Percentiles rank a stretch among this genome's conserved stretches.
Evolutionary conservation across 768 basidiomycete genomes (phyloP).

Genomic region (Lentinula raphanica): DNA sequence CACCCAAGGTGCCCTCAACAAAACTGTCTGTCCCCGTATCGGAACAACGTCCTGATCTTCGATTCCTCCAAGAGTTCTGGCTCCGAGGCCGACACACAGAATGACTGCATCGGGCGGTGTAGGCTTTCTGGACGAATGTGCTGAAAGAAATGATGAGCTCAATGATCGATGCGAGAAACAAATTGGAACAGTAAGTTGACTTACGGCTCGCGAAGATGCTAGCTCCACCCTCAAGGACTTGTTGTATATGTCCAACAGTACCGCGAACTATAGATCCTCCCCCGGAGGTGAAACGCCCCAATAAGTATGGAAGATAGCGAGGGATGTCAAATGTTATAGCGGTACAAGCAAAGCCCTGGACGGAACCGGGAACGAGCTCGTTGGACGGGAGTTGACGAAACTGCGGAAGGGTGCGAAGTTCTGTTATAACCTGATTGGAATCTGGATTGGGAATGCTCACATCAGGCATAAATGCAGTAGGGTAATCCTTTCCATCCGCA

Average conservation of each 20-base stretch:
- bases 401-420: constrained; percentile 19
- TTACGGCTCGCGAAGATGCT: constrained; percentile 24
- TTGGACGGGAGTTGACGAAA: constrained; percentile 29
- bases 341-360: constrained; percentile 52
- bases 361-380: constrained; percentile 28
- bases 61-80: constrained; percentile 72
- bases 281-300: constrained; percentile 51
- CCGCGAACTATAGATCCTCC: constrained; percentile 63
- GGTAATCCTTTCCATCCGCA: constrained; percentile 23
- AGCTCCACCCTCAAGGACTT: constrained; percentile 61
- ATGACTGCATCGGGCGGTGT: constrained; percentile 51
- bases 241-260: constrained; percentile 61
- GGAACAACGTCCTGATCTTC: constrained; percentile 74
- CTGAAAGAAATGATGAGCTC: background rate
- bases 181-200: background rate
- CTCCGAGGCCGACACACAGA: constrained; percentile 70
- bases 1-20: constrained; percentile 67
- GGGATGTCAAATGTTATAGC: constrained; percentile 71
- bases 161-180: too few relatives aligned
- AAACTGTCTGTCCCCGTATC: constrained; percentile 78
- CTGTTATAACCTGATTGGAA: constrained; percentile 7
- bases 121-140: constrained; percentile 7
- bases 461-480: constrained; percentile 49
- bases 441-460: constrained; percentile 30
- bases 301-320: constrained; percentile 66